Base-by-base conservation (phyloP, 192 early-diverging fungal species). In the Gamsiella multidivaricata region DNA sequence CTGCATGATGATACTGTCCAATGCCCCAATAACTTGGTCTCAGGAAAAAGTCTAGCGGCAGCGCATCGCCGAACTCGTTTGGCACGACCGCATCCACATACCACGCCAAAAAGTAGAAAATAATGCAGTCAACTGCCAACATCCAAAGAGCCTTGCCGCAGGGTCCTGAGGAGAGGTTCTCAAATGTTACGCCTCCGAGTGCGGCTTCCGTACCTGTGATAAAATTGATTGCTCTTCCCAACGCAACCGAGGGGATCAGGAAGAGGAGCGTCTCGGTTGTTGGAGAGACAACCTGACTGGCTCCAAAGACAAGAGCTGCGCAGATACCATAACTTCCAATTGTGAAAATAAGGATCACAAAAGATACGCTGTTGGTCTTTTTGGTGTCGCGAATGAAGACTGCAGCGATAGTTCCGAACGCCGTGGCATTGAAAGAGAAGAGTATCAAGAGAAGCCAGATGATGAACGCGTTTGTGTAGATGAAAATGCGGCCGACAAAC, bases 41-140 rank as follows among this genome's bases (percentile, higher is more conserved):
- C 43, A 86, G 34, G 54, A 80, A 74, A 65, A 86, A 86, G 45
- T 74, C 69, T 8, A 60, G 56, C 8, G 83, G 80, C 43, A 72
- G 12, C 2, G 82, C 45, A 49, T 65, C 54, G 15, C 82, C 70
- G 28, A 36, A 65, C 58, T 82, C 61, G 17, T 64, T 70, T 6
- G 85, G 85, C 53, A 86, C 65, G 28, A 86, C 62, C 0, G 80
- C 56, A 47, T 79, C 69, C n/a, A 83, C 55, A 59, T 86, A 86
- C 85, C 85, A 86, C 11, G 75, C 83, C 34, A 86, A 54, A 29
- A 74, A 69, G 53, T 74, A 52, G 46, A 76, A 86, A 11, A 84
- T 41, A 25, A 81, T 32, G 39, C 56, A 56, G n/a, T 82, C 75
- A 2, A 67, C 15, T 1, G 65, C 65, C 81, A 82, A 36, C 75